Percentiles rank a stretch among this genome's conserved stretches.
Conservation (phyloP, 192 early-diverging fungal species). For the Phlyctochytrium bullatum region DNA sequence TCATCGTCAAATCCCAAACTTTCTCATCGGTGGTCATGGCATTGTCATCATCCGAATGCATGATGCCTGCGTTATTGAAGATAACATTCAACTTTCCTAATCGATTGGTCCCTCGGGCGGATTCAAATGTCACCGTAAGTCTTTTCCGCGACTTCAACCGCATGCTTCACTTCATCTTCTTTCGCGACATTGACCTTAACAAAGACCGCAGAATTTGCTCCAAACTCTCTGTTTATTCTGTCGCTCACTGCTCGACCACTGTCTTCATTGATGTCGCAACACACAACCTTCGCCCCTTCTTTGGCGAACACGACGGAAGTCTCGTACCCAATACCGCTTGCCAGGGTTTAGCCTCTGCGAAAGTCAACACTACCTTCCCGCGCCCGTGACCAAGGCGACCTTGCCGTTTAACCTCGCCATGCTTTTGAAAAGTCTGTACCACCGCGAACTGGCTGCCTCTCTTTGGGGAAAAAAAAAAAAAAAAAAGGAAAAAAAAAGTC, state of each 20-base stretch:
- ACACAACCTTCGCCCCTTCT: constrained; percentile 75
- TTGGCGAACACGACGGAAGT: constrained; percentile 70
- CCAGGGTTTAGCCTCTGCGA: neutral
- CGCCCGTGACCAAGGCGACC: constrained; percentile 81
- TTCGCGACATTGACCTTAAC: constrained; percentile 70
- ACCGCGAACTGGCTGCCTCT: no score
- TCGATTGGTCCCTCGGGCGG: constrained; percentile 2
- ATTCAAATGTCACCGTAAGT: constrained; percentile 55
- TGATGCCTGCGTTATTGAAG: constrained; percentile 89
- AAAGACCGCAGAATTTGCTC: constrained; percentile 46
- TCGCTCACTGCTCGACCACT: constrained; percentile 51
- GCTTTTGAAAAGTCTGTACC: no score
- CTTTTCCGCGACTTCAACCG: constrained; percentile 64
- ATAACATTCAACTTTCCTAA: constrained; percentile 73
- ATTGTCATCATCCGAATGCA: constrained; percentile 76
- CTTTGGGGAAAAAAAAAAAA: no score
- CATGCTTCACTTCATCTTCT: constrained; percentile 65
- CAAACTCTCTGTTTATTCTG: constrained; percentile 45
- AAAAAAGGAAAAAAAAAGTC: no score
- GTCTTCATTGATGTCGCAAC: constrained; percentile 71
- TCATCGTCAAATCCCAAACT: constrained; percentile 72
- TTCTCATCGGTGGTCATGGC: constrained; percentile 71
- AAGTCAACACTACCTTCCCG: constrained; percentile 51
- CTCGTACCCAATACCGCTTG: constrained; percentile 83
- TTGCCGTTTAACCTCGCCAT: constrained; percentile 61